Percentiles rank a stretch among this genome's conserved stretches.
These are phyloP conservation scores for Lactarius tabidus DNA, from an alignment of 768 basidiomycete species.

Conservation along the genomic window DNA sequence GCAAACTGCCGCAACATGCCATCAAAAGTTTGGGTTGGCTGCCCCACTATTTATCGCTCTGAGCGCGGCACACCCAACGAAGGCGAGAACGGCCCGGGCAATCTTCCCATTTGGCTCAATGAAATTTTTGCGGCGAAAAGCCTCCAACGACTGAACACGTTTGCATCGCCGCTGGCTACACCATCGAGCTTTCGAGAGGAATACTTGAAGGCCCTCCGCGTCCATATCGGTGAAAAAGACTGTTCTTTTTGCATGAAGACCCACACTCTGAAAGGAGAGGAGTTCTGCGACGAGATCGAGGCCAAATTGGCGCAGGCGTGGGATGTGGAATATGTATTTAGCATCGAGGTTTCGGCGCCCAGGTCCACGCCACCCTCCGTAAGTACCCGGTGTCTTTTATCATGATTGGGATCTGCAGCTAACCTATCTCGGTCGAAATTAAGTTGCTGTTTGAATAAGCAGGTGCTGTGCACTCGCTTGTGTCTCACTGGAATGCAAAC, in stretches of 20 bases:
- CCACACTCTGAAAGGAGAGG: slow-evolving; percentile 4
- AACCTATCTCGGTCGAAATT: background rate
- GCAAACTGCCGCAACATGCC: background rate
- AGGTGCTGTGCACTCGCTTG: background rate
- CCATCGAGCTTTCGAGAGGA: background rate
- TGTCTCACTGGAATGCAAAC: background rate
- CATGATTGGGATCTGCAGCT: background rate
- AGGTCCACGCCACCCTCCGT: background rate
- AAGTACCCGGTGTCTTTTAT: background rate
- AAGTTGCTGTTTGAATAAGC: background rate
- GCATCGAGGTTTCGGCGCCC: no score
- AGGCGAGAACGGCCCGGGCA: background rate
- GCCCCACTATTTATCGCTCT: background rate
- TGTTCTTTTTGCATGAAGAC: slow-evolving; percentile 2
- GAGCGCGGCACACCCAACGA: no score
- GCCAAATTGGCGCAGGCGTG: background rate
- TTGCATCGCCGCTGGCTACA: background rate
- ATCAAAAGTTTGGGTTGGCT: slow-evolving; percentile 2
- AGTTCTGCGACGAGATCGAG: background rate
- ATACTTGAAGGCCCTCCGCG: background rate
- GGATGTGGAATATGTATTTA: background rate
- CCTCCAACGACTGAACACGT: background rate
- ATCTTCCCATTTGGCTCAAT: background rate
- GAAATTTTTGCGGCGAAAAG: background rate
- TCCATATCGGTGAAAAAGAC: background rate